phyloP scores from a whole-genome alignment of 352 stramenopile genomes.

The Aphanomyces euteiches region DNA sequence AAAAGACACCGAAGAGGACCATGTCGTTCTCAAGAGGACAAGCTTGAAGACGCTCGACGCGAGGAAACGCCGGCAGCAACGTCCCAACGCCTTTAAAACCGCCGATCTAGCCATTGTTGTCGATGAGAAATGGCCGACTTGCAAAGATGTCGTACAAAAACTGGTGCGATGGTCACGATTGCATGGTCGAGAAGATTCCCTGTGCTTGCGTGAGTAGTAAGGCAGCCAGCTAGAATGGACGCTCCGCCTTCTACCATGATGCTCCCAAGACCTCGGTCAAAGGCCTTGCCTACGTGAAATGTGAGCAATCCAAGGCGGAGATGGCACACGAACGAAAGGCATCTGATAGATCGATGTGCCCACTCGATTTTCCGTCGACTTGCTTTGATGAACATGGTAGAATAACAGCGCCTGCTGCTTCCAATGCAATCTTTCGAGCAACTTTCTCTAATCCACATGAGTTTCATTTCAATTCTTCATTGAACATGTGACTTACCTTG shows the following conservation, averaged over 20 bases:
- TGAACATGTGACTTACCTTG: neutral
- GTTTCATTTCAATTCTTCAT: neutral
- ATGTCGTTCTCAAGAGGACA: conserved; percentile 14
- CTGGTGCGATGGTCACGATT: conserved; percentile 74
- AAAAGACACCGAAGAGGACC: conserved; percentile 9
- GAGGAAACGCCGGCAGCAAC: conserved; percentile 8
- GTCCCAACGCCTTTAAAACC: conserved; percentile 10
- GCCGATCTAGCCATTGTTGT: conserved; percentile 17
- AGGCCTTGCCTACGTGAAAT: conserved; percentile 37
- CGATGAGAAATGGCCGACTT: neutral
- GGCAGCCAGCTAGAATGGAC: conserved; percentile 66
- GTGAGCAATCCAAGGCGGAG: too few species aligned
- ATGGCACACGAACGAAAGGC: conserved; percentile 48
- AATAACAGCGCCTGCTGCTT: conserved; percentile 1
- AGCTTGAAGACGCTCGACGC: neutral
- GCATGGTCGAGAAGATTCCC: conserved; percentile 57
- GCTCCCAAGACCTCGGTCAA: conserved; percentile 45
- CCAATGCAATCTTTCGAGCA: conserved; percentile 2
- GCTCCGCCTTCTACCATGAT: conserved; percentile 84
- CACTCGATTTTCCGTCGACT: neutral
- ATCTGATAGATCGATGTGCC: conserved; percentile 53
- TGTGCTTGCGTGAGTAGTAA: conserved; percentile 38
- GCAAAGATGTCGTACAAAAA: conserved; percentile 46
- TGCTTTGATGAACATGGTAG: neutral
- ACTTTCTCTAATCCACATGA: neutral